Base-by-base conservation (phyloP, 2,329 filamentous ascomycete species). In the Aspergillus tamarii region DNA sequence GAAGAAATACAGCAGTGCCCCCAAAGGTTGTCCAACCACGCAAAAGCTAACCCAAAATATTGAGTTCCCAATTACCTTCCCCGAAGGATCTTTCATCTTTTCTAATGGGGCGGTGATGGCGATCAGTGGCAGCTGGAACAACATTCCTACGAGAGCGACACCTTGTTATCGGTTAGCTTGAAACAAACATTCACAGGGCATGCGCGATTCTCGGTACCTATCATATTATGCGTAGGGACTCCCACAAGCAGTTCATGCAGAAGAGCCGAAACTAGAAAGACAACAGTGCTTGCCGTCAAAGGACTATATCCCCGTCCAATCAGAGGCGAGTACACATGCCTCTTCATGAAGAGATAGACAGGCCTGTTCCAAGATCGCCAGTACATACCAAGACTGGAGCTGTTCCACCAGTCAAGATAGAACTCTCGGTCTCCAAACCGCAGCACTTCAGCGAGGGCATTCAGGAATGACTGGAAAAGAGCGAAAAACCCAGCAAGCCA, bases 341-440 rank as follows among this genome's bases (percentile, higher is more conserved):
- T 85, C 73, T 92, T 94, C 89, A 99, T 98, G 78, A 97, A 99
- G 63, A 93, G 90, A 74, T 96, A 96, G 7, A 99, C 94, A 0
- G 95, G 95, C 76, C 96, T 96, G 81, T 99, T 99, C 95, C 95
- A 99, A 0, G 90, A 91, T 26, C 94, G 89, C 94, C 94, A 97
- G 82, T 99, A 99, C 5, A 86, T 86, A 39, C 94, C 92, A 8
- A 98, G 84, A 68, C 89, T 93, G 60, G 89, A 89, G 67, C 89
- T 92, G 75, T 99, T 99, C 95, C 95, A 99, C 95, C 95, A 99
- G 74, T 97, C 93, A 43, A 92, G 90, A 78, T 99, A 99, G 78
- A 99, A 99, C 59, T 94, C 91, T 34, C 95, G 88, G 76, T 99
- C 95, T 21, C 91, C 95, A 73, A 99, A 99, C 50, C 87, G 86